Conservation (phyloP, 306 rosid genomes). For the Prunus davidiana region DNA sequence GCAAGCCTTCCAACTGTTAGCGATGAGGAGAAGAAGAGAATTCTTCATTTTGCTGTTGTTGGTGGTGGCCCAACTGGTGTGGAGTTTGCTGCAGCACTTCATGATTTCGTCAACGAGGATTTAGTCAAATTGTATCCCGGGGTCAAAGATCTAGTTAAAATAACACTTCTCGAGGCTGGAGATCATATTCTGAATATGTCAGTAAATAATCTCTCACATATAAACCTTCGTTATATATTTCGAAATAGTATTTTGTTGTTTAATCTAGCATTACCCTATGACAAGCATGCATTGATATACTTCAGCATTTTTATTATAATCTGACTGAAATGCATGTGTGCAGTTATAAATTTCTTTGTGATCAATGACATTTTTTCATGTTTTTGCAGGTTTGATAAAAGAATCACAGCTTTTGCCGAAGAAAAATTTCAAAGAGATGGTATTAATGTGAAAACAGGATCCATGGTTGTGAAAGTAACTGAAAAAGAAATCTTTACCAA, state of each 20-base stretch:
- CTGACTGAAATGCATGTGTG: neutral
- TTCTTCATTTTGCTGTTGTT: constrained; percentile 95
- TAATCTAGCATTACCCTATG: neutral
- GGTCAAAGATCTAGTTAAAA: constrained; percentile 64
- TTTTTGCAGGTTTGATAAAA: constrained; percentile 83
- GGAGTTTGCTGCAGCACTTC: constrained; percentile 96
- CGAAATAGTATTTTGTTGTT: neutral
- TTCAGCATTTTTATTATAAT: neutral
- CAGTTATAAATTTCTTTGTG: neutral
- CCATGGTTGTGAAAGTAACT: constrained; percentile 86
- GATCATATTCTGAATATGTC: constrained; percentile 87
- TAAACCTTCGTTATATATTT: constrained; percentile 6
- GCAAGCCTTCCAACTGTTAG: constrained; percentile 73
- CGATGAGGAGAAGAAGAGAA: constrained; percentile 81
- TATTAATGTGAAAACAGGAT: constrained; percentile 88
- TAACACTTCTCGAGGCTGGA: constrained; percentile 90
- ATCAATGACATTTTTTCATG: neutral
- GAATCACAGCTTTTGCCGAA: constrained; percentile 92
- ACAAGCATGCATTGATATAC: too few species aligned
- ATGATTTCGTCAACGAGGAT: constrained; percentile 88
- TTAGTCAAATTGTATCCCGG: constrained; percentile 71
- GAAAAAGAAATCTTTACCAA: constrained; percentile 78
- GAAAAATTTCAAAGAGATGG: constrained; percentile 79
- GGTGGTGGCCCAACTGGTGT: constrained; percentile 99
- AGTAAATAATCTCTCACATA: constrained; percentile 22